Evolutionary conservation across 768 basidiomycete genomes (phyloP).

Genomic region (Boletus huronensis): DNA sequence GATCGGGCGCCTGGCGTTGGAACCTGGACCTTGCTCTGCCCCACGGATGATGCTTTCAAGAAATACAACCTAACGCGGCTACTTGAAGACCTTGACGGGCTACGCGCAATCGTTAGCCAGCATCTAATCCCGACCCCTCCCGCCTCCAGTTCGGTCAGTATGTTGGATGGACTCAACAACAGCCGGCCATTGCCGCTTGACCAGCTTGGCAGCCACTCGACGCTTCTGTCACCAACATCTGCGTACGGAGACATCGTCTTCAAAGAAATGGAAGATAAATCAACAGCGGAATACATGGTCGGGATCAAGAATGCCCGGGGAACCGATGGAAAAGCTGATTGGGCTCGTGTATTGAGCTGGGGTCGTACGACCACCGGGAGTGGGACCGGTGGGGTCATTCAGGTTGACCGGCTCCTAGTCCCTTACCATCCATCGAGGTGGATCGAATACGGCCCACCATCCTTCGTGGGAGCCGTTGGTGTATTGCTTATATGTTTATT

Average conservation of each 20-base stretch:
- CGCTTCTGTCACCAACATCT: constrained; percentile 63
- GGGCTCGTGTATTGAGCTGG: constrained; percentile 65
- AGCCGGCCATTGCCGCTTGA: constrained; percentile 71
- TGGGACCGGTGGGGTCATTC: constrained; percentile 83
- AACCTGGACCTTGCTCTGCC: constrained; percentile 89
- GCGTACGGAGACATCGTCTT: constrained; percentile 85
- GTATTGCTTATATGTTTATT: constrained; percentile 60
- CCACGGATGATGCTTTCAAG: constrained; percentile 90
- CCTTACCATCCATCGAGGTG: constrained; percentile 91
- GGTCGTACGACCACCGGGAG: constrained; percentile 71
- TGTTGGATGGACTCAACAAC: constrained; percentile 47
- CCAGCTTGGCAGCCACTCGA: constrained; percentile 70
- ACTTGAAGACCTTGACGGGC: constrained; percentile 50
- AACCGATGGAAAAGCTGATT: constrained; percentile 57
- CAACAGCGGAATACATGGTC: constrained; percentile 48
- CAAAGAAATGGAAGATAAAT: constrained; percentile 45
- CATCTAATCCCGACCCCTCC: constrained; percentile 61
- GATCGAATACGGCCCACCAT: constrained; percentile 67
- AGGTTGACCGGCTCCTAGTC: constrained; percentile 76
- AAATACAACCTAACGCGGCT: constrained; percentile 74
- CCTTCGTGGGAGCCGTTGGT: constrained; percentile 58
- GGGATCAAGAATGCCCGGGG: constrained; percentile 74
- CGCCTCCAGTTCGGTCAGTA: constrained; percentile 21
- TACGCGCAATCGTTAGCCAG: constrained; percentile 66
- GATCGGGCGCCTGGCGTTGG: constrained; percentile 43